Base-by-base conservation (phyloP, 2,329 filamentous ascomycete species). In the Zopfia rhizophila region DNA sequence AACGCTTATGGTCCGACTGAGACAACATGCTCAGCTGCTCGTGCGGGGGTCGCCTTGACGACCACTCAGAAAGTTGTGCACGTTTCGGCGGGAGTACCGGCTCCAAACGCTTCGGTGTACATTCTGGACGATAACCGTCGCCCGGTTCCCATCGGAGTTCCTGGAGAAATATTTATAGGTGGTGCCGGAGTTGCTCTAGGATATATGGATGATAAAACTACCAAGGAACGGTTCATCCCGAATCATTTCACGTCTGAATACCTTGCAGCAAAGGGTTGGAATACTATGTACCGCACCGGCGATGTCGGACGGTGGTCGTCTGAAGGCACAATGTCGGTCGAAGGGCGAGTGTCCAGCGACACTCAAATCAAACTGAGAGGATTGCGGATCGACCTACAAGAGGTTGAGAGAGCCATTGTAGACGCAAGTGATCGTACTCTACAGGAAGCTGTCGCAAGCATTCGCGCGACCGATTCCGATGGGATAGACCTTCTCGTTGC, bases 281-380 rank as follows among this genome's bases (percentile, higher is more conserved):
- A 39, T 3, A 55, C 31, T 10, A 64, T 75, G 49, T 72, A 75
- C 48, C 62, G 61, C 8, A 74, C 72, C 5, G 75, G 76, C 1
- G 76, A 79, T 45, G 55, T 48, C 12, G 76, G 72, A 1, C 60
- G 63, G 2, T 54, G 76, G 17, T 44, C 44, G 1, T 16, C 45
- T 0, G 65, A 75, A 19, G 75, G 75, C 1, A 48, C 56, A 0
- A 53, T 79, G 0, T 38, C 66, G 1, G 58, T 74, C 22, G 41
- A 68, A 5, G 74, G 75, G 0, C 72, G 77, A 0, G 70, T 75
- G 1, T 58, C 47, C 1, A 74, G 73, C 3, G 75, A 79, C 39
- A 75, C 69, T 0, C 71, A 78, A 30, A 60, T 81, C 49, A 81
- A 81, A 52, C 57, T 82, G 1, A 63, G 69, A 2, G 77, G 77